Base-by-base conservation (phyloP, 148 eudicot genomes). In the Cornus kousa region DNA sequence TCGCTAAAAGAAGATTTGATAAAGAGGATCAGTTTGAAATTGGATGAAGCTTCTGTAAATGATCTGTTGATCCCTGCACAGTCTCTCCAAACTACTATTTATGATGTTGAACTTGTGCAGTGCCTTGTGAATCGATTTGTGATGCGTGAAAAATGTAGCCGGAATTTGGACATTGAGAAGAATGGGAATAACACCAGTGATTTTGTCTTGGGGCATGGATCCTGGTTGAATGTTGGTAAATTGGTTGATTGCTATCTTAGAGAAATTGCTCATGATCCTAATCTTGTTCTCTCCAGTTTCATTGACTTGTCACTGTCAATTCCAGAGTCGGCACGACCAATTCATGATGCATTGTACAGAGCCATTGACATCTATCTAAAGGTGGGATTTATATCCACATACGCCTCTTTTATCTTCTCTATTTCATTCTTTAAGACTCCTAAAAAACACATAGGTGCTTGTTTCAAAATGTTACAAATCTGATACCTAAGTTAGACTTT, bases 341-440 rank as follows among this genome's bases (percentile, higher is more conserved):
- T 88, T 78, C 97, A 94, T 70, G 93, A 94, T 82, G 93, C 88
- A n/a, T 73, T 94, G 53, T 94, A 94, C 73, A 74, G 84, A 71
- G 97, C 94, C 37, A 82, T 94, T 69, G 93, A 94, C 79, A 82
- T 88, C 80, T 94, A 85, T 82, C 79, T 94, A 78, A 90, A 94
- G 97, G 97, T 91, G 74, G 0, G 83, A 46, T 39, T 62, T 13
- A 33, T 67, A 22, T n/a, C 23, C 24, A 19, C 19, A 1, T 19
- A 62, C 24, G 0, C 66, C 66, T 13, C 66, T 62, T 57, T n/a
- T 62, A 6, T 62, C 22, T n/a, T 62, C 23, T 62, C 24, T 19
- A 17, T 62, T 53, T 20, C 19, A 4, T n/a, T 62, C 17, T 24
- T 5, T 62, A 5, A 43, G 66, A 19, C 66, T 17, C 66, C 5